These are phyloP conservation scores for Selaginella moellendorffii DNA, from an alignment of 75 land plant species.

Conservation along the genomic window DNA sequence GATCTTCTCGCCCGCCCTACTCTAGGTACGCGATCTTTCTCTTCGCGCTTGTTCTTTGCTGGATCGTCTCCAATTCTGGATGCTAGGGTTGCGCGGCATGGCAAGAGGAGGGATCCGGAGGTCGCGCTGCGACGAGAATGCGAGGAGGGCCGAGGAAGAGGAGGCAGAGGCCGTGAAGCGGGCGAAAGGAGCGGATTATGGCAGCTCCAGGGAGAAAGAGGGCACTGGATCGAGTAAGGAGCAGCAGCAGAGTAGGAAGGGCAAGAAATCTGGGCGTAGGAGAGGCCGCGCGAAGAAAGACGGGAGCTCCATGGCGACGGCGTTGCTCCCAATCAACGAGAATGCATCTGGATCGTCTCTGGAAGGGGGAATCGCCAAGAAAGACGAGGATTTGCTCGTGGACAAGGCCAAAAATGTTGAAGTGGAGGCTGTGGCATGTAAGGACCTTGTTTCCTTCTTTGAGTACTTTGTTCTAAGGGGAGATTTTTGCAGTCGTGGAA, in stretches of 20 bases:
- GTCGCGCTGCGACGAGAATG: background rate
- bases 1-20: conserved; percentile 1
- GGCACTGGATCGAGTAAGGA: background rate
- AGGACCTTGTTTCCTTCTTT: background rate
- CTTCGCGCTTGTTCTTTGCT: background rate
- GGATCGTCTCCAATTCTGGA: conserved; percentile 1
- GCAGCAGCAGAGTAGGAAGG: background rate
- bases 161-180: background rate
- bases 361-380: background rate
- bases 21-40: conserved; percentile 1
- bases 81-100: conserved; percentile 1
- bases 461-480: background rate
- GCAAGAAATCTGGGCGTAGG: background rate
- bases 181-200: background rate
- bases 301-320: background rate
- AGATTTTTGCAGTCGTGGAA: background rate
- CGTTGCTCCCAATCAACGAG: background rate
- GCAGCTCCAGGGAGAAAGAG: background rate
- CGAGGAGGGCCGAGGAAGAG: background rate
- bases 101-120: background rate
- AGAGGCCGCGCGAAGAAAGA: background rate
- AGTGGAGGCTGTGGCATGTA: conserved; percentile 1
- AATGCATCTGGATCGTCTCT: background rate
- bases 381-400: conserved; percentile 1
- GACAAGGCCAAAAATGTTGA: conserved; percentile 1